phyloP scores from a whole-genome alignment of 75 land plant species.

The Pinus tabuliformis region DNA sequence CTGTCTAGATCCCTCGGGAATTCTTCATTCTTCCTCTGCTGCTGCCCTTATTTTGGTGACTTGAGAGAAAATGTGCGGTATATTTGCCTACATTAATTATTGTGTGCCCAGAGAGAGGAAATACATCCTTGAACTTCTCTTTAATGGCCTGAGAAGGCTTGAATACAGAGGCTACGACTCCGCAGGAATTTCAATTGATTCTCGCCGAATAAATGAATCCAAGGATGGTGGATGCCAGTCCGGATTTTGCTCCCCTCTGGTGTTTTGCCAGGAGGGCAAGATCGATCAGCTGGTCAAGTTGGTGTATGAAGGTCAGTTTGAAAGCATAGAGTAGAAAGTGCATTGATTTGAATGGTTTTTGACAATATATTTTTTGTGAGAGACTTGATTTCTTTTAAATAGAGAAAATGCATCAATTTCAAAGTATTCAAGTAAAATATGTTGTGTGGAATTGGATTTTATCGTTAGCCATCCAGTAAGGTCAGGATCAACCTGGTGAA shows the following conservation, averaged over 20 bases:
- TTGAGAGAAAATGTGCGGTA: slow-evolving; percentile 77
- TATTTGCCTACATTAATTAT: slow-evolving; percentile 91
- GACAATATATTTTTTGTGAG: too few species aligned
- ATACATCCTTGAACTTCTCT: slow-evolving; percentile 77
- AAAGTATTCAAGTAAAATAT: background rate
- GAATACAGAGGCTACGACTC: slow-evolving; percentile 99
- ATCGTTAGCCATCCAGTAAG: too few species aligned
- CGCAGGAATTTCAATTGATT: slow-evolving; percentile 88
- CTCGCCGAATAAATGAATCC: slow-evolving; percentile 7
- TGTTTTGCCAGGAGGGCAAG: slow-evolving; percentile 93
- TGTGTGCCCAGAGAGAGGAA: slow-evolving; percentile 69
- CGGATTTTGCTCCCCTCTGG: slow-evolving; percentile 52
- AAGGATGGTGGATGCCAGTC: background rate
- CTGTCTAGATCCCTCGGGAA: background rate
- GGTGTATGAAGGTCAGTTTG: slow-evolving; percentile 61
- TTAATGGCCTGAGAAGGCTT: slow-evolving; percentile 88
- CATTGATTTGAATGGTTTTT: too few species aligned
- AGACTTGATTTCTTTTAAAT: too few species aligned
- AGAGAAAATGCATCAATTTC: background rate
- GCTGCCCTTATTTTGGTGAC: background rate
- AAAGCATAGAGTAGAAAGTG: too few species aligned
- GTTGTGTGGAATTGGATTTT: too few species aligned
- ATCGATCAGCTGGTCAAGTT: slow-evolving; percentile 93
- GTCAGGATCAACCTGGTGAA: too few species aligned
- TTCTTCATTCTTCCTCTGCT: background rate